Base-by-base conservation (phyloP, 2,329 filamentous ascomycete species). In the Myrmaecium sp. region DNA sequence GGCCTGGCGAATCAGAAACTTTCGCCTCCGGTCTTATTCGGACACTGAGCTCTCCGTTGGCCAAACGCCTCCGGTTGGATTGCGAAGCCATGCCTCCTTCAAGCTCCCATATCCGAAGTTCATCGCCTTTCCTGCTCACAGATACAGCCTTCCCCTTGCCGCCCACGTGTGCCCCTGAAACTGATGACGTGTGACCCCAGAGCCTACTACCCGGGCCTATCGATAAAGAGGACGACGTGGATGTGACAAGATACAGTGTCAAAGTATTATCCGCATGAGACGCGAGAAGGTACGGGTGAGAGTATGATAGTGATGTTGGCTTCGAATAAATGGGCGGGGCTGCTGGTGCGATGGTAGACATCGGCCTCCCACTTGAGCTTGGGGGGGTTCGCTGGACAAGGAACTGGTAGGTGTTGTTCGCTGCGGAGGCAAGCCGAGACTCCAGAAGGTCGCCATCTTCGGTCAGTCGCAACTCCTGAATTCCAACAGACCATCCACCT, bases 131-230 rank as follows among this genome's bases (percentile, higher is more conserved):
- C 12, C 65, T 64, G 51, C 79, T 89, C 26, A 93, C 75, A n/a
- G 81, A 91, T 4, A 94, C 79, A 0, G 83, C 84, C 49, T 84
- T 91, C 11, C 83, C 83, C 19, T 78, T 69, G 23, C 77, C 69
- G 11, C 79, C 84, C 29, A 93, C 80, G 41, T 91, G 75, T 5
- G 80, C 82, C 17, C 80, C 75, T 25, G 79, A 81, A 17, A 94
- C 81, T 3, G 79, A 80, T 2, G 83, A 91, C 0, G 84, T 93
- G 44, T 93, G 84, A 5, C 84, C 84, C 79, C 81, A 93, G 5
- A 94, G 66, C 15, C 81, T 66, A 35, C 73, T 74, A 1, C 78
- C 80, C 0, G 70, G 56, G 19, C 77, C 75, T 29, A 94, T 73
- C 1, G 66, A 68, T 2, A 93, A 60, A 2, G 49, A 44, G 0